Percentiles rank a stretch among this genome's conserved stretches.
These are phyloP conservation scores for Rutidosis leptorrhynchoides DNA, from an alignment of 129 eudicot species.

Conservation along the genomic window DNA sequence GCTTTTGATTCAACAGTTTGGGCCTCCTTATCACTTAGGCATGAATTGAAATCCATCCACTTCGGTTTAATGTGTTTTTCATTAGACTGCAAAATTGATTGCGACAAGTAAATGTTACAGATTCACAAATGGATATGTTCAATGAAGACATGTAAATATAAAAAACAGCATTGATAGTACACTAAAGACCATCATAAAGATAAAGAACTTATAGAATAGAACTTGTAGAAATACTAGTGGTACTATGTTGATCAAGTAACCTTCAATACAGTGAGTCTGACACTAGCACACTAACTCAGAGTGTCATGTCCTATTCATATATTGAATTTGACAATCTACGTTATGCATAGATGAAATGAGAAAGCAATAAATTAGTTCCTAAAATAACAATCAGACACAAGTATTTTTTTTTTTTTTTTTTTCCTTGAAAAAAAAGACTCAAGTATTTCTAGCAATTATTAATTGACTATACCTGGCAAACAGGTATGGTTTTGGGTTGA, in stretches of 20 bases:
- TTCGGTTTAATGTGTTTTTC: conserved; percentile 34
- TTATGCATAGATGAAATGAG: background rate
- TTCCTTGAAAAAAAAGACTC: too few relatives aligned
- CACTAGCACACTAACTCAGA: conserved; percentile 1
- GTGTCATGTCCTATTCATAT: background rate
- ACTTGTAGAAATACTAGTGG: background rate
- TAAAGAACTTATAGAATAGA: too few relatives aligned
- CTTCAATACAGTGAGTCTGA: background rate
- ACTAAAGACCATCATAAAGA: background rate
- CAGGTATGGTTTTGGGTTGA: too few relatives aligned
- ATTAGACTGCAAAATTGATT: conserved; percentile 49
- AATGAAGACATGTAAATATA: background rate
- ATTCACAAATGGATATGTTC: background rate
- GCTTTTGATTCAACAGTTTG: conserved; percentile 21
- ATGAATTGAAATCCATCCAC: conserved; percentile 3
- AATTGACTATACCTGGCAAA: too few relatives aligned
- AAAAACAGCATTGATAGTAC: conserved; percentile 5
- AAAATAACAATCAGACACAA: background rate
- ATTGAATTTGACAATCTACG: background rate
- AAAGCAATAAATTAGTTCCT: background rate
- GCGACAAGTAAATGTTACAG: conserved; percentile 25
- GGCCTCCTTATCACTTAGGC: conserved; percentile 18
- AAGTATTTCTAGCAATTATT: background rate
- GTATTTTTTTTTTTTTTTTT: too few relatives aligned
- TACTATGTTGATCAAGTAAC: background rate